phyloP scores from a whole-genome alignment of 1,284 basidiomycete species.

The Pseudozyma sp. region DNA sequence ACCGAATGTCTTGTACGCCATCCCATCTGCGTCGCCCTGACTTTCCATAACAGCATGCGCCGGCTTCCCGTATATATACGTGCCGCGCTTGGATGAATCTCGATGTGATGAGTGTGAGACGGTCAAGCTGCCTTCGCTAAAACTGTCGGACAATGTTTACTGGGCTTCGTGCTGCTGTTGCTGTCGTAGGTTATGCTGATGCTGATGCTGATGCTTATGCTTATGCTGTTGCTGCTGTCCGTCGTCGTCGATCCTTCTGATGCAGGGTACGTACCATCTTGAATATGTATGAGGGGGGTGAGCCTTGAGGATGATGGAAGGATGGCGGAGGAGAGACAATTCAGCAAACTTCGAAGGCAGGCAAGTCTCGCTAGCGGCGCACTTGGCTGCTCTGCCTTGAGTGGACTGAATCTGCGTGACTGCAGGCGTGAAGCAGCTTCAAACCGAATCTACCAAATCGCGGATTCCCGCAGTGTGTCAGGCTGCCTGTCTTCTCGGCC shows the following conservation, averaged over 20 bases:
- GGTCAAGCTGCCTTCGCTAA: neutral
- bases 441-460: too few species aligned
- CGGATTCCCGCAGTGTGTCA: too few species aligned
- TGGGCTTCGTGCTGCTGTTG: neutral
- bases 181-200: neutral
- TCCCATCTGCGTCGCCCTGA: too few species aligned
- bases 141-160: neutral
- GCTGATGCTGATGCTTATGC: constrained; percentile 18
- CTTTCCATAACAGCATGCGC: too few species aligned
- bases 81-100: neutral
- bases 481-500: too few species aligned
- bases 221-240: constrained; percentile 12
- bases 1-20: too few species aligned
- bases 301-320: constrained; percentile 57
- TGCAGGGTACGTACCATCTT: constrained; percentile 50
- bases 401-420: neutral
- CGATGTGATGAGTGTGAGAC: neutral
- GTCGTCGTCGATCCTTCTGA: constrained; percentile 13
- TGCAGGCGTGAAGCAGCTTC: too few species aligned
- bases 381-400: too few species aligned
- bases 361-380: neutral
- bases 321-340: constrained; percentile 30
- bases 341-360: constrained; percentile 21
- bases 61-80: too few species aligned
- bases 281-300: constrained; percentile 36